phyloP scores from a whole-genome alignment of 352 stramenopile genomes.

The Phytopythium cucurbitacearum region DNA sequence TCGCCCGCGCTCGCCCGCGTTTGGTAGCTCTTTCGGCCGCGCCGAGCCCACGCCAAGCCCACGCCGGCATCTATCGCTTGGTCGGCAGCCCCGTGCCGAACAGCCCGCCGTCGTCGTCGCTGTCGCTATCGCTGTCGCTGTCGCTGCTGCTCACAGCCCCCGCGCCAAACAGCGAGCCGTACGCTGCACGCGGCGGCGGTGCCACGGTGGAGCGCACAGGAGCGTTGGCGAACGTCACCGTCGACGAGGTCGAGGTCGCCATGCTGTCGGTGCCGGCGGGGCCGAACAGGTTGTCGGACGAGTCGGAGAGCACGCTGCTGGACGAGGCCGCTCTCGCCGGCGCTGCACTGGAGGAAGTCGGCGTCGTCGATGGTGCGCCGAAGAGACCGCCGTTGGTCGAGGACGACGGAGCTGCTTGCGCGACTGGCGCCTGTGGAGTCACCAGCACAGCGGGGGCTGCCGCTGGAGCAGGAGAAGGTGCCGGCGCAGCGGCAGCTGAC shows the following conservation, averaged over 20 bases:
- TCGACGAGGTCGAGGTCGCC: background rate
- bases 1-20: too few species aligned
- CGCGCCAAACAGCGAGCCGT: constrained; percentile 52
- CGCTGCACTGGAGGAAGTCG: constrained; percentile 7
- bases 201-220: constrained; percentile 5
- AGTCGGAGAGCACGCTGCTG: constrained; percentile 1
- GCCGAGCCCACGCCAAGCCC: constrained; percentile 2
- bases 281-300: constrained; percentile 11
- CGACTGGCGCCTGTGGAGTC: constrained; percentile 16
- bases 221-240: constrained; percentile 4
- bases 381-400: constrained; percentile 22
- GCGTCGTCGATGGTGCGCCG: constrained; percentile 14
- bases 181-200: constrained; percentile 22
- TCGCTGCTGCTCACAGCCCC: constrained; percentile 45
- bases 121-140: constrained; percentile 64
- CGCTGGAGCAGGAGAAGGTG: constrained; percentile 1
- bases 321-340: constrained; percentile 1
- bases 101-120: constrained; percentile 70
- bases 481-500: constrained; percentile 1
- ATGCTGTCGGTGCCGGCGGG: background rate
- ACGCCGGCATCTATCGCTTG: constrained; percentile 38
- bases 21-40: too few species aligned
- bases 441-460: constrained; percentile 14
- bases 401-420: constrained; percentile 14
- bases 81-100: constrained; percentile 76